Percentiles rank a stretch among this genome's conserved stretches.
These are phyloP conservation scores for Gracilaria gracilis DNA, from an alignment of 23 red algal genomes.

Conservation along the genomic window DNA sequence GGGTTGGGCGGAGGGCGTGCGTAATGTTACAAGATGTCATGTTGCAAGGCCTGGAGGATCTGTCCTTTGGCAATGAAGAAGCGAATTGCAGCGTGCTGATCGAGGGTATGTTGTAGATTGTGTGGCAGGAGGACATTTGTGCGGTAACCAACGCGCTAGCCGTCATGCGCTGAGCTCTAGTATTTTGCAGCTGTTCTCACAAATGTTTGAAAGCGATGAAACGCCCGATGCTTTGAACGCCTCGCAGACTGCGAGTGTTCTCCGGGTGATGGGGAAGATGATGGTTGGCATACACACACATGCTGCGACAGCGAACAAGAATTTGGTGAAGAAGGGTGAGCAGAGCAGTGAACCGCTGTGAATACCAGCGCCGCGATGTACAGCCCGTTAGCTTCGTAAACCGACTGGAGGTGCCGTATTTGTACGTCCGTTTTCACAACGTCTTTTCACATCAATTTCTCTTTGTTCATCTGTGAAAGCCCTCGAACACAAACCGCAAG, in stretches of 20 bases:
- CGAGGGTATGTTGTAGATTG: slow-evolving; percentile 27
- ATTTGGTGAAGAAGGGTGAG: no score
- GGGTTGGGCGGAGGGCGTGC: not conserved
- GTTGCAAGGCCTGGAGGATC: slow-evolving; percentile 29
- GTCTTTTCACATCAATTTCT: no score
- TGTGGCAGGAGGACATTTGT: not conserved
- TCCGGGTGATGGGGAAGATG: slow-evolving; percentile 36
- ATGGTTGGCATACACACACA: slow-evolving; percentile 21
- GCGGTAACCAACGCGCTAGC: no score
- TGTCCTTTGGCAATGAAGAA: slow-evolving; percentile 64
- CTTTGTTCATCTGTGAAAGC: no score
- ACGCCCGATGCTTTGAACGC: slow-evolving; percentile 26
- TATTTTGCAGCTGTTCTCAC: slow-evolving; percentile 20
- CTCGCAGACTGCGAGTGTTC: slow-evolving; percentile 12
- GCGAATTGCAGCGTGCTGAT: slow-evolving; percentile 55
- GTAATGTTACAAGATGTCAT: slow-evolving; percentile 60
- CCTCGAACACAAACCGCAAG: no score
- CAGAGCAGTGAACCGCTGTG: no score
- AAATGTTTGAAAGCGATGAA: slow-evolving; percentile 39
- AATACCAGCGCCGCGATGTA: no score
- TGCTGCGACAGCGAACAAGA: no score
- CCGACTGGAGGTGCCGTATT: no score
- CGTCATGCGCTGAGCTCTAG: not conserved
- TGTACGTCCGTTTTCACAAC: no score
- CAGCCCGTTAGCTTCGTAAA: no score